A percentile compares a stretch with the other conserved stretches of the same genome.
These are phyloP conservation scores for Lotus japonicus DNA, from an alignment of 306 rosid genomes.

Conservation along the genomic window DNA sequence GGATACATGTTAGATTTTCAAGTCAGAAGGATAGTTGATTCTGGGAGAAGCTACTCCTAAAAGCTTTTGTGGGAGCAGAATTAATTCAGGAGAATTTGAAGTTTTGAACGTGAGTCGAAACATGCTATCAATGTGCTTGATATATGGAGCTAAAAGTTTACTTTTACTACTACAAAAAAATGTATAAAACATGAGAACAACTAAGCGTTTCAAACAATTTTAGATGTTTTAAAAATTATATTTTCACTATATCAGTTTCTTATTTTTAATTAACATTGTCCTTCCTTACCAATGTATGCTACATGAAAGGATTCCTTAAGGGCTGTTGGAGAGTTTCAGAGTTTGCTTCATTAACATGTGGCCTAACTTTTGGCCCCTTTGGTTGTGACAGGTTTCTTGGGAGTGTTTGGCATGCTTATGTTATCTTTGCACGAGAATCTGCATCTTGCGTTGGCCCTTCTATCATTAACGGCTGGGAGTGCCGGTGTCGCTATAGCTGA, in stretches of 20 bases:
- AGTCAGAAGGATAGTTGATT: too few relatives aligned
- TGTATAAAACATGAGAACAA: not conserved
- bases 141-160: not conserved
- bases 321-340: not conserved
- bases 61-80: too few relatives aligned
- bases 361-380: constrained; percentile 7
- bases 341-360: constrained; percentile 14
- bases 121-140: not conserved
- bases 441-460: constrained; percentile 59
- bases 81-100: too few relatives aligned
- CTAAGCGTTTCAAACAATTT: not conserved
- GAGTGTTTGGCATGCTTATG: constrained; percentile 55
- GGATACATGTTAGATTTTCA: too few relatives aligned
- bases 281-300: not conserved
- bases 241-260: not conserved
- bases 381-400: constrained; percentile 45
- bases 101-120: too few relatives aligned
- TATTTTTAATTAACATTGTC: not conserved
- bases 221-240: not conserved
- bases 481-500: constrained; percentile 77
- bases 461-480: constrained; percentile 61
- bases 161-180: not conserved
- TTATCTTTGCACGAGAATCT: constrained; percentile 50
- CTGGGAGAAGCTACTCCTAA: too few relatives aligned
- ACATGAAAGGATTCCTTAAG: not conserved